Percentiles rank a stretch among this genome's conserved stretches.
phyloP scores from a whole-genome alignment of 1,139 yeast genomes.

The Sugiyamaella paludigena region DNA sequence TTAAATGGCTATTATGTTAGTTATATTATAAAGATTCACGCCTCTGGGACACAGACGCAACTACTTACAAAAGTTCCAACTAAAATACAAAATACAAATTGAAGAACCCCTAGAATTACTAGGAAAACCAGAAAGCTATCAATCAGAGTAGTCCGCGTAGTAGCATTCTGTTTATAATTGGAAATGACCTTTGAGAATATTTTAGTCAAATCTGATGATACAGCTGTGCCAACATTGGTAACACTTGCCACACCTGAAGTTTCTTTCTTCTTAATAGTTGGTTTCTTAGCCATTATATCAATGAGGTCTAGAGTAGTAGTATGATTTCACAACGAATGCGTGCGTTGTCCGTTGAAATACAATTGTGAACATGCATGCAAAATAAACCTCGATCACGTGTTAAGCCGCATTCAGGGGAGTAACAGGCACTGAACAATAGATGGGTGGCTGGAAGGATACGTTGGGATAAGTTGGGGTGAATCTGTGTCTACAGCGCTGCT shows the following conservation, averaged over 20 bases:
- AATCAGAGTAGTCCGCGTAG: conserved; percentile 50
- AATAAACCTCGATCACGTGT: too few relatives aligned
- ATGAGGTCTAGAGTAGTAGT: too few relatives aligned
- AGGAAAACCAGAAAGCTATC: conserved; percentile 75
- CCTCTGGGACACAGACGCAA: neutral
- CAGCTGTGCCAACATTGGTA: conserved; percentile 1
- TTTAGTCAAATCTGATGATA: conserved; percentile 19
- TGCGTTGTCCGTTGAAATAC: too few relatives aligned
- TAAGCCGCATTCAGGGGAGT: too few relatives aligned
- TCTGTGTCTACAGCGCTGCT: too few relatives aligned
- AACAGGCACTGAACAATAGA: too few relatives aligned
- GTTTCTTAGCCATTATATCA: conserved; percentile 14
- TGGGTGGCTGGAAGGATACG: too few relatives aligned
- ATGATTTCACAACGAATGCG: too few relatives aligned
- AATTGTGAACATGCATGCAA: too few relatives aligned
- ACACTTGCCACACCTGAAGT: conserved; percentile 8
- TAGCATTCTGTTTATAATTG: conserved; percentile 26
- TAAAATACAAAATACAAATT: conserved; percentile 69
- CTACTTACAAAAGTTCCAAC: conserved; percentile 67
- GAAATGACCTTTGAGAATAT: conserved; percentile 23
- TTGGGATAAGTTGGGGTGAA: too few relatives aligned
- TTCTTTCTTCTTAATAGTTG: conserved; percentile 12
- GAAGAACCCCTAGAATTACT: conserved; percentile 71
- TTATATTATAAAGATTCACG: neutral
- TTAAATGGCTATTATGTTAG: conserved; percentile 64